Evolutionary conservation across 2,329 filamentous ascomycete genomes (phyloP).

Genomic region (Coniochaeta sp.): DNA sequence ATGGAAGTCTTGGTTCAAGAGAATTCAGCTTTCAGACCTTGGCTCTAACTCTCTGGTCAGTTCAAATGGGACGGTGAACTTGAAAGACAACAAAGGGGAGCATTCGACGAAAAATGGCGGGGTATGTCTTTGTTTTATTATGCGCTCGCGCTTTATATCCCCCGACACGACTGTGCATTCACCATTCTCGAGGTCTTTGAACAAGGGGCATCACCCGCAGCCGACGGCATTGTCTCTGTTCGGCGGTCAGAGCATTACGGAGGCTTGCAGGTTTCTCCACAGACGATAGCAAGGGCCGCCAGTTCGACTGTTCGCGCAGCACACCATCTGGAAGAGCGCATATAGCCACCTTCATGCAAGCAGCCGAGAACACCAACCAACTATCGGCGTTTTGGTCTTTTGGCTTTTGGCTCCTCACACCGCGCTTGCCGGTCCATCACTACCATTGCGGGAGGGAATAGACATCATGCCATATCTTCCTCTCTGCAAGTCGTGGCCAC

Average conservation of each 20-base stretch:
- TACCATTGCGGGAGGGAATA: background rate
- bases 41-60: background rate
- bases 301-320: background rate
- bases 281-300: background rate
- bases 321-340: background rate
- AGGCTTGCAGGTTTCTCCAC: background rate
- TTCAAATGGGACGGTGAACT: background rate
- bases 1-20: background rate
- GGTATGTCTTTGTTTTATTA: background rate
- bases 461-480: background rate
- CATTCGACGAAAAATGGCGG: background rate
- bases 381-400: background rate
- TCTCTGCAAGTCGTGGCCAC: background rate
- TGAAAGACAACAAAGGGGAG: background rate
- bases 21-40: background rate
- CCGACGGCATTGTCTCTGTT: background rate
- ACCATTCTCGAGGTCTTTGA: background rate
- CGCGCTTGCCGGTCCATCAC: background rate
- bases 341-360: background rate
- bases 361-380: background rate
- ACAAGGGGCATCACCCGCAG: background rate
- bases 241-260: background rate
- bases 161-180: background rate
- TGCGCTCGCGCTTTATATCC: background rate
- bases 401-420: background rate